Evolutionary conservation across 257 asterid genomes (phyloP), one percentile per base, ranked within the genome.

Genomic region (Rhazya stricta): DNA sequence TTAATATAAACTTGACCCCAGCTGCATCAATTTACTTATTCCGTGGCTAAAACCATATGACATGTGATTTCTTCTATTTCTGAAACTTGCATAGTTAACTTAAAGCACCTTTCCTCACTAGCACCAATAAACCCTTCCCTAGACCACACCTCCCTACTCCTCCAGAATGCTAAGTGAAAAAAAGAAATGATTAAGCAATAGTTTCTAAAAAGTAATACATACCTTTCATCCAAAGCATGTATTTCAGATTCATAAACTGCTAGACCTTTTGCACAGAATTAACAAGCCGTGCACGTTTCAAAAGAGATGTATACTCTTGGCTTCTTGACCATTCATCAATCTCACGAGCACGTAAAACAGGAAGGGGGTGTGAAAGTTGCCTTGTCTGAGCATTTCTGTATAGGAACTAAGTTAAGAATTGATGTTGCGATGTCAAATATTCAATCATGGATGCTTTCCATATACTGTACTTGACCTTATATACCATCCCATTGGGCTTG

Each of bases 311-410:
- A 84, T 89, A 94, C 78, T 91, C 96, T 78, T 67, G 76, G 78
- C 98, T 90, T 86, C 91, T 89, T 79, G 98, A 91, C 97, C 98
- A 94, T 81, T 89, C 96, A 84, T 94, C 98, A 72, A 91, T 91
- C 88, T 91, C 98, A 5, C 93, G 89, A 21, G 98, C 98, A 76
- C 96, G 96, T 71, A 94, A 82, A 84, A 93, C 97, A 4, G 96
- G 97, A 77, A 93, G 97, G 79, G 98, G 98, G 77, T 91, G 98
- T 9, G 98, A 93, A 81, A 93, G 96, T 82, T 93, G 98, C 80
- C 94, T 88, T 9, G 92, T 91, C 84, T 93, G 98, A 84, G 98
- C 98, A 84, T 93, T 93, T 85, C 98, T 88, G 83, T 71, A 81
- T 27, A 65, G 57, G 60, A 71, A 66, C 34, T 41, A 73, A 34